Evolutionary conservation across 2,329 filamentous ascomycete genomes (phyloP).

Genomic region (Ophiostoma tasmaniense): DNA sequence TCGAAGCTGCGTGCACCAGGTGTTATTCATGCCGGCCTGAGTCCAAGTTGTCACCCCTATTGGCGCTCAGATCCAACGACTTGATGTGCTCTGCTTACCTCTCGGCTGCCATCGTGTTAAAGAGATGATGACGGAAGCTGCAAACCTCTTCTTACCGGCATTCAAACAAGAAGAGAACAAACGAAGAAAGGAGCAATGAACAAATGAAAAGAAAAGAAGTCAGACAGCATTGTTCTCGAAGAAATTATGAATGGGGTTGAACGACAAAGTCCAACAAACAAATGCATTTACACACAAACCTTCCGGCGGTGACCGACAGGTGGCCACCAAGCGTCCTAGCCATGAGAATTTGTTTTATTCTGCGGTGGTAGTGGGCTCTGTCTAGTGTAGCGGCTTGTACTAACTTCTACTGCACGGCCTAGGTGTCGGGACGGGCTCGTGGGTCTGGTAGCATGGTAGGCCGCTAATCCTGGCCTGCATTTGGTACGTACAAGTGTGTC

Average conservation of each 20-base stretch:
- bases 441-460: constrained; percentile 10
- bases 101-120: background rate
- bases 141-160: background rate
- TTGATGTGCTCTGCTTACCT: background rate
- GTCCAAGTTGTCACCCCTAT: background rate
- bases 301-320: constrained; percentile 13
- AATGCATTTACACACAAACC: background rate
- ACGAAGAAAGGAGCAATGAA: background rate
- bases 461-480: background rate
- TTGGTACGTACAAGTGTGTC: background rate
- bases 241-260: background rate
- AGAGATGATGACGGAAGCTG: background rate
- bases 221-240: background rate
- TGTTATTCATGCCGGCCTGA: constrained; percentile 3
- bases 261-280: background rate
- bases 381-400: background rate
- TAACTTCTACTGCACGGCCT: background rate
- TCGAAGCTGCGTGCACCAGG: constrained; percentile 32
- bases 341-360: constrained; percentile 7
- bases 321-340: constrained; percentile 12
- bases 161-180: background rate
- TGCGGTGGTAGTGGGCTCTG: constrained; percentile 4
- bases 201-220: background rate
- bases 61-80: background rate
- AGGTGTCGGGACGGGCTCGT: constrained; percentile 15